Percentiles rank a stretch among this genome's conserved stretches.
Evolutionary conservation across 2,329 filamentous ascomycete species (phyloP).

Genomic region (Penicillium sp.): DNA sequence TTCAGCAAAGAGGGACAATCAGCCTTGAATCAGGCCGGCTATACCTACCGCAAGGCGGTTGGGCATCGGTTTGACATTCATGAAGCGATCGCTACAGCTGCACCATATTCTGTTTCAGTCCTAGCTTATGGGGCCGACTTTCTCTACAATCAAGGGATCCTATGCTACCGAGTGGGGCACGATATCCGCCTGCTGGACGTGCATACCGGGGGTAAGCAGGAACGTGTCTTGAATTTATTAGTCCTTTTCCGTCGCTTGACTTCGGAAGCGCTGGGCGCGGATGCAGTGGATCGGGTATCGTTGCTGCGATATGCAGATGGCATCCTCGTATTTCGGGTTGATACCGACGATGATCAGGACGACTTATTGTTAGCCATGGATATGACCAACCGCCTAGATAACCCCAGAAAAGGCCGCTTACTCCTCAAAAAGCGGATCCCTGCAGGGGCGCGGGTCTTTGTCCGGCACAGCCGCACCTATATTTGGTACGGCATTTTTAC

Average conservation of each 20-base stretch:
- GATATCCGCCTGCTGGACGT: slow-evolving; percentile 61
- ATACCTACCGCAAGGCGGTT: slow-evolving; percentile 51
- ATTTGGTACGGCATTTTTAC: slow-evolving; percentile 68
- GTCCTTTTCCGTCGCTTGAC: slow-evolving; percentile 37
- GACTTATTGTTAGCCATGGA: slow-evolving; percentile 58
- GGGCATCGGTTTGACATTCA: slow-evolving; percentile 62
- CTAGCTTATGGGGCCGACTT: slow-evolving; percentile 62
- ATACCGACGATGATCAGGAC: slow-evolving; percentile 41
- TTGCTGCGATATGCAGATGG: slow-evolving; percentile 59
- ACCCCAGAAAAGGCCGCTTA: slow-evolving; percentile 34
- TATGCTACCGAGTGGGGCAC: slow-evolving; percentile 61
- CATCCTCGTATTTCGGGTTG: slow-evolving; percentile 59
- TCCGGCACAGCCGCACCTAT: slow-evolving; percentile 61
- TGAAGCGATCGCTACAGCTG: slow-evolving; percentile 59
- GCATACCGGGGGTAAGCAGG: slow-evolving; percentile 48
- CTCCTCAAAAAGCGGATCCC: slow-evolving; percentile 45
- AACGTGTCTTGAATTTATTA: slow-evolving; percentile 59
- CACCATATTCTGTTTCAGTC: slow-evolving; percentile 62
- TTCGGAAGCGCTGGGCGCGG: slow-evolving; percentile 35
- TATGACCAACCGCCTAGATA: slow-evolving; percentile 27
- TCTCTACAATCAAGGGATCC: slow-evolving; percentile 61
- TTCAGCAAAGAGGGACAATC: slow-evolving; percentile 48
- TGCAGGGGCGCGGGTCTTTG: slow-evolving; percentile 61
- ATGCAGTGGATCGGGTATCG: slow-evolving; percentile 47
- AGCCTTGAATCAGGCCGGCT: slow-evolving; percentile 43